Percentiles rank a stretch among this genome's conserved stretches.
These are phyloP conservation scores for Streptanthus diversifolius DNA, from an alignment of 345 rosid genomes.

Conservation along the genomic window DNA sequence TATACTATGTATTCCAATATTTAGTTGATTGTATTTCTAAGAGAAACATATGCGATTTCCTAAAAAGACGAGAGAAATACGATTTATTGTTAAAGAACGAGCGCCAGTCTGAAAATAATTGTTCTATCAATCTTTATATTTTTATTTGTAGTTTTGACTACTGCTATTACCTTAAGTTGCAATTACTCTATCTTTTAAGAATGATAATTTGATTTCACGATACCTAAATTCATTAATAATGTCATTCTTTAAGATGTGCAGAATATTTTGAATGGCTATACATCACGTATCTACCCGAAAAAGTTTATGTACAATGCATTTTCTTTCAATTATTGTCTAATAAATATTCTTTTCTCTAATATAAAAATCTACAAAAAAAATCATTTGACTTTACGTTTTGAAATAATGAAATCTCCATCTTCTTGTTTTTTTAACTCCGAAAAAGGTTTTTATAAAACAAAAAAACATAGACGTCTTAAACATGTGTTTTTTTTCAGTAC, in stretches of 20 bases:
- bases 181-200: no score
- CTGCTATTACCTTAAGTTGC: no score
- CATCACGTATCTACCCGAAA: constrained; percentile 23
- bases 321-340: constrained; percentile 18
- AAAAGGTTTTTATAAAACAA: neutral
- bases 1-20: neutral
- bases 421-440: neutral
- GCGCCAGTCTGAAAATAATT: neutral
- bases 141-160: no score
- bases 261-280: neutral
- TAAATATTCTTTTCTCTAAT: constrained; percentile 3
- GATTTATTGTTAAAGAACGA: neutral
- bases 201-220: neutral
- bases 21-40: neutral
- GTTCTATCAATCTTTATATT: neutral
- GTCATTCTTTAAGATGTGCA: constrained; percentile 5
- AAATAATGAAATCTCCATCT: neutral
- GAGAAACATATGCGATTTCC: neutral
- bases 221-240: neutral
- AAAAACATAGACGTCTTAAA: neutral
- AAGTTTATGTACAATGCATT: constrained; percentile 15
- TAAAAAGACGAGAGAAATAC: neutral
- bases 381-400: neutral
- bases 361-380: neutral
- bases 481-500: neutral